Evolutionary conservation across 768 basidiomycete genomes (phyloP), one percentile per base, ranked within the genome.

Genomic region (Royoungia palumana): DNA sequence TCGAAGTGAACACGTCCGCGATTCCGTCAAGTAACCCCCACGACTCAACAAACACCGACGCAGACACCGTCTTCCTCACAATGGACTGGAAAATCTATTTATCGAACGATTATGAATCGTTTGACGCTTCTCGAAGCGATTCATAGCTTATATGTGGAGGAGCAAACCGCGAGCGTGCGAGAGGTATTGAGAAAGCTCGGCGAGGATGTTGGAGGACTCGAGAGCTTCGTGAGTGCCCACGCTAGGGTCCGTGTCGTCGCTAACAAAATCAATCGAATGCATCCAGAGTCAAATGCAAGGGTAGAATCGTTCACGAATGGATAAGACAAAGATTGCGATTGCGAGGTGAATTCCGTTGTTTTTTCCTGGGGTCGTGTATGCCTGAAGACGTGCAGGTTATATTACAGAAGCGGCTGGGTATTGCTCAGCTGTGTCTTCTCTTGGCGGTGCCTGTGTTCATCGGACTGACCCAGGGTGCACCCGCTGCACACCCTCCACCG

Each of bases 91-190:
- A 95, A 99, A 65, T 94, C 92, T 2, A 94, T 99, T 56, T 98
- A 96, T 60, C 86, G 93, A 8, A 90, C 87, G 12, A 99, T 98
- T 57, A 94, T 94, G 83, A 95, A 96, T 57, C 85, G 94, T 7
- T 76, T 99, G 11, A 80, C 81, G 3, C 80, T 82, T 6, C 77
- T 98, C 13, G 94, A 98, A 66, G 78, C 79, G 9, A 96, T 94
- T 57, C 87, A 93, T 41, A 90, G 90, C 0, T 74, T 97, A 4
- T 86, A 90, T 37, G 83, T 96, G 12, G 93, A 94, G 58, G 92
- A 94, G 61, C 95, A 98, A 60, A 87, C 84, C 0, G 67, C 76
- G 13, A 80, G 82, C 25, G 78, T 96, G n/a, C 73, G 90, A 5
- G 85, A 87, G 30, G 77, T 90, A 41, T 73, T 97, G 28, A 77